phyloP scores from a whole-genome alignment of 2,329 filamentous ascomycete species.

The Chrysosporium keratinophilum region DNA sequence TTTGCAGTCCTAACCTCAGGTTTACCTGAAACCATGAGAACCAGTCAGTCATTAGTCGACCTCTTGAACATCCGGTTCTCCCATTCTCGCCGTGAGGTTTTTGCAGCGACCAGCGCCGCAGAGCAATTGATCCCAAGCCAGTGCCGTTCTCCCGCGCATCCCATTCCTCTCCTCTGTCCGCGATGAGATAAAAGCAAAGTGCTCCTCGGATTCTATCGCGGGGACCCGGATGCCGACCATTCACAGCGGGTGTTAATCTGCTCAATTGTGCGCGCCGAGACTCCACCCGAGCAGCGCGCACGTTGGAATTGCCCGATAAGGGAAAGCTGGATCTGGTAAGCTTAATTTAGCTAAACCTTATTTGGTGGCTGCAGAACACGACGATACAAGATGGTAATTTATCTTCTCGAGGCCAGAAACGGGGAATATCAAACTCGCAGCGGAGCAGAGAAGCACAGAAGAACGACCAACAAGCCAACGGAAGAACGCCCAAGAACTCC shows the following conservation, averaged over 20 bases:
- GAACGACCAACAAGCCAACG: background rate
- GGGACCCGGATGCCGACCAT: background rate
- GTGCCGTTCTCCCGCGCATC: no score
- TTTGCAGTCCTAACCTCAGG: no score
- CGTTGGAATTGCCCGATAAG: background rate
- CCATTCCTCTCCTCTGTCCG: no score
- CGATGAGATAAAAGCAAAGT: background rate
- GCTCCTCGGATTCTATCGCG: background rate
- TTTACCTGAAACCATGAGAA: no score
- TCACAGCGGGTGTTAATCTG: constrained; percentile 1
- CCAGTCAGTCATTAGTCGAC: no score
- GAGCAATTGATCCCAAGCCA: no score
- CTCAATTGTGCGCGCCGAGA: constrained; percentile 10
- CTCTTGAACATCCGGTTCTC: no score
- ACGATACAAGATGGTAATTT: constrained; percentile 2
- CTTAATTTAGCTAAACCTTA: constrained; percentile 2
- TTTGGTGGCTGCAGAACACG: background rate
- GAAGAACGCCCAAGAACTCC: background rate
- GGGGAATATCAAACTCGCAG: no score
- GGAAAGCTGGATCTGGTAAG: background rate
- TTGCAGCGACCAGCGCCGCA: no score
- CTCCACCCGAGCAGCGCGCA: background rate
- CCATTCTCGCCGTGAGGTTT: no score
- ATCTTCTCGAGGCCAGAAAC: background rate
- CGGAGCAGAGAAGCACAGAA: background rate